Percentiles rank a stretch among this genome's conserved stretches.
Conservation (phyloP, 1,284 basidiomycete species). For the Papiliotrema nemorosa region DNA sequence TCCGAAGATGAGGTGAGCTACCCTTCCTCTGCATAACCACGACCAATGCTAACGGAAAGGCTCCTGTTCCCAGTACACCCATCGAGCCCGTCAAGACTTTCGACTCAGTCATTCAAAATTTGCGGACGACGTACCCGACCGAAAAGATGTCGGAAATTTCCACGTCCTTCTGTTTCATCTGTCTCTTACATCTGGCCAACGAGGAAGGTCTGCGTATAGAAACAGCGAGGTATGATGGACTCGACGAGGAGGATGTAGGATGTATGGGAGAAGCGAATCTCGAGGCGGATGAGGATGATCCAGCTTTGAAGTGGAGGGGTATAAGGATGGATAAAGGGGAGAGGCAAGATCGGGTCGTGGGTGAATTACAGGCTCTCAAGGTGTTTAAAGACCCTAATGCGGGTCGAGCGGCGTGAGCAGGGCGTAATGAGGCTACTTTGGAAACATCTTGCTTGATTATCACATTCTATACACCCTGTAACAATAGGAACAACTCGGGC, state of each 20-base stretch:
- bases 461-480: no score
- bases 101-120: conserved; percentile 73
- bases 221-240: conserved; percentile 49
- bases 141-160: conserved; percentile 98
- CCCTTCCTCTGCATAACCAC: not conserved
- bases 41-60: conserved; percentile 2
- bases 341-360: conserved; percentile 38
- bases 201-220: conserved; percentile 86
- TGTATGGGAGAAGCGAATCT: conserved; percentile 34
- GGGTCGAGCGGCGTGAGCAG: conserved; percentile 38
- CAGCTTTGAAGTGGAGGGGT: conserved; percentile 1
- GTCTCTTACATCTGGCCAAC: conserved; percentile 88
- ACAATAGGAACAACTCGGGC: no score
- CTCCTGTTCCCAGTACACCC: conserved; percentile 52
- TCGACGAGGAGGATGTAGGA: conserved; percentile 47
- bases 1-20: conserved; percentile 18
- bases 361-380: conserved; percentile 46
- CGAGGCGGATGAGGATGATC: conserved; percentile 15
- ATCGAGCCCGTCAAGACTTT: conserved; percentile 67
- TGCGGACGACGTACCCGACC: conserved; percentile 76
- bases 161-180: conserved; percentile 99
- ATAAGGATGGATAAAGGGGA: conserved; percentile 26
- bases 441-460: no score
- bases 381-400: conserved; percentile 47
- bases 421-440: no score